Percentiles rank a stretch among this genome's conserved stretches.
These are phyloP conservation scores for Hygrophila difformis DNA, from an alignment of 257 asterid species.

Conservation along the genomic window DNA sequence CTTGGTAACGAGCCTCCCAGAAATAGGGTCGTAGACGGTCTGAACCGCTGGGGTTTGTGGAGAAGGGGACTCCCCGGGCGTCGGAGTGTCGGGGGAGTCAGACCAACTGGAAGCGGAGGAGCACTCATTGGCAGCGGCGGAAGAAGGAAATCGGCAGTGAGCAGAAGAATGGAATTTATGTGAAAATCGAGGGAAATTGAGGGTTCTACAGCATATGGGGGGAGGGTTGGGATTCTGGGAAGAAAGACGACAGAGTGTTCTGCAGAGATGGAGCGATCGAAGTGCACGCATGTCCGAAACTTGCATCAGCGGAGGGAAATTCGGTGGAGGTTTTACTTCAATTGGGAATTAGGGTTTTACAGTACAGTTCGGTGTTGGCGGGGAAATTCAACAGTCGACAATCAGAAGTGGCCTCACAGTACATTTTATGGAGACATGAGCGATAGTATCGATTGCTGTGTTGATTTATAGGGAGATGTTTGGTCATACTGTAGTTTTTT, in stretches of 20 bases:
- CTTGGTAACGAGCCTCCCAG: slow-evolving; percentile 39
- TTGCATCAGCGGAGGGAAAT: slow-evolving; percentile 25
- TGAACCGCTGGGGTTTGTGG: slow-evolving; percentile 24
- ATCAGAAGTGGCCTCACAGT: no score
- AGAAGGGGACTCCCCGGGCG: slow-evolving; percentile 18
- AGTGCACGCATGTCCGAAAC: slow-evolving; percentile 40
- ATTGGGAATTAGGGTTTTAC: slow-evolving; percentile 24
- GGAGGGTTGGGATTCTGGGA: slow-evolving; percentile 15
- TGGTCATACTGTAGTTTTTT: no score
- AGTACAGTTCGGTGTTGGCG: no score
- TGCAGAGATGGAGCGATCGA: slow-evolving; percentile 36
- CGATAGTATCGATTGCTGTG: no score
- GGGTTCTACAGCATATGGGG: slow-evolving; percentile 22
- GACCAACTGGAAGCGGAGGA: no score
- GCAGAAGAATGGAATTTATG: slow-evolving; percentile 29
- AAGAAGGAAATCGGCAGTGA: slow-evolving; percentile 21
- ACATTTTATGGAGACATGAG: no score
- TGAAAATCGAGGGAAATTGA: slow-evolving; percentile 23
- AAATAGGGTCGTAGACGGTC: slow-evolving; percentile 42
- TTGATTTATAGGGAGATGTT: no score
- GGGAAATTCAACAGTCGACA: no score
- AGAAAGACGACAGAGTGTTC: slow-evolving; percentile 26
- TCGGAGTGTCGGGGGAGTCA: slow-evolving; percentile 17
- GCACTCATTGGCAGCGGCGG: slow-evolving; percentile 23
- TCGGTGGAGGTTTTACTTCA: background rate